phyloP scores from a whole-genome alignment of 192 early-diverging fungal genomes.

The Tieghemiomyces parasiticus region DNA sequence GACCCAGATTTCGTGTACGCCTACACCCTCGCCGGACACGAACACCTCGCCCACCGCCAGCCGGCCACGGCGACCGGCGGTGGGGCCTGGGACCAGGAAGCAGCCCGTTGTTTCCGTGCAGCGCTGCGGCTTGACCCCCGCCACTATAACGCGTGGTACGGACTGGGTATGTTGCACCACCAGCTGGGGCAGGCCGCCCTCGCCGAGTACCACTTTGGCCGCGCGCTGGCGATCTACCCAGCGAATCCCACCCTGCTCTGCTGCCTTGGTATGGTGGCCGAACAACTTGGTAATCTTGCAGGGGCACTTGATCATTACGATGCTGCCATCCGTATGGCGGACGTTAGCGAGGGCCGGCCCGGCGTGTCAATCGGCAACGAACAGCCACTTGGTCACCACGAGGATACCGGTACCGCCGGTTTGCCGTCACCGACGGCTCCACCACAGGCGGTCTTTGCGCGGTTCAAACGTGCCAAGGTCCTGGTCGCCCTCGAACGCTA shows the following conservation, averaged over 20 bases:
- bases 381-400: no score
- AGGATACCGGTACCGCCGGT: slow-evolving; percentile 20
- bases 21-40: slow-evolving; percentile 73
- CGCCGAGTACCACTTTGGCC: slow-evolving; percentile 56
- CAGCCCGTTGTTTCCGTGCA: slow-evolving; percentile 50
- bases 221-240: slow-evolving; percentile 55
- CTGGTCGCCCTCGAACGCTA: slow-evolving; percentile 39
- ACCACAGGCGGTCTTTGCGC: slow-evolving; percentile 34
- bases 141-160: slow-evolving; percentile 81
- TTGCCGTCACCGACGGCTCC: slow-evolving; percentile 13
- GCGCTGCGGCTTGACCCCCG: slow-evolving; percentile 55
- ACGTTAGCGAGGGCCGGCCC: no score
- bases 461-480: slow-evolving; percentile 52
- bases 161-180: slow-evolving; percentile 55
- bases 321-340: slow-evolving; percentile 32
- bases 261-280: slow-evolving; percentile 56
- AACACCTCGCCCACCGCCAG: slow-evolving; percentile 48
- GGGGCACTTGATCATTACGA: slow-evolving; percentile 47
- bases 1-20: slow-evolving; percentile 56
- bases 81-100: no score
- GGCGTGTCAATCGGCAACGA: no score
- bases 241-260: slow-evolving; percentile 55
- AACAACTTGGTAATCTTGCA: slow-evolving; percentile 30
- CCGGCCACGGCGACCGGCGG: no score
- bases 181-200: slow-evolving; percentile 54